phyloP scores from a whole-genome alignment of 805 yeast species.

The Ogataea wickerhamii region DNA sequence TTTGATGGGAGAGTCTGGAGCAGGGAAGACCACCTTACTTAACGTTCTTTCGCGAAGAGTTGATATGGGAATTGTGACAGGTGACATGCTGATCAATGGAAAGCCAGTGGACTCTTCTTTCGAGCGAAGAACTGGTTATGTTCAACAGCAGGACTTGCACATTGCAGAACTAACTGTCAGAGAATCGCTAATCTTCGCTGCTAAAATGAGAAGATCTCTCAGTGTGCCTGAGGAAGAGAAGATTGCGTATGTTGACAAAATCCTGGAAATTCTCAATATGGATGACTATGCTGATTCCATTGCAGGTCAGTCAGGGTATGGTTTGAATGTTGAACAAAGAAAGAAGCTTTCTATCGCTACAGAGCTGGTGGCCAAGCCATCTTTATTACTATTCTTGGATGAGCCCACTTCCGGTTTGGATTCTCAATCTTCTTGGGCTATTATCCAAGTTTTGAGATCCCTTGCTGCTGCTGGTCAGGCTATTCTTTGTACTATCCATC shows the following conservation, averaged over 20 bases:
- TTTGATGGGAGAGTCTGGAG: conserved; percentile 63
- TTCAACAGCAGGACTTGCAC: conserved; percentile 55
- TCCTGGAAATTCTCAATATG: conserved; percentile 40
- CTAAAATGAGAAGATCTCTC: conserved; percentile 44
- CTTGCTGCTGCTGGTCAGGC: conserved; percentile 53
- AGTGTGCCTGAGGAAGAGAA: conserved; percentile 41
- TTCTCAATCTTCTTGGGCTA: conserved; percentile 58
- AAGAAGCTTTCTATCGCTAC: conserved; percentile 54
- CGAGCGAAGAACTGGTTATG: conserved; percentile 53
- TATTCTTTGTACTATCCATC: conserved; percentile 56
- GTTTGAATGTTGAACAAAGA: conserved; percentile 53
- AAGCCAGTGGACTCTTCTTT: conserved; percentile 44
- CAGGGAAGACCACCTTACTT: conserved; percentile 58
- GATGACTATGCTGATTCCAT: conserved; percentile 48
- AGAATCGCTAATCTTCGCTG: conserved; percentile 48
- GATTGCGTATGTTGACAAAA: conserved; percentile 40
- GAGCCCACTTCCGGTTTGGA: conserved; percentile 62
- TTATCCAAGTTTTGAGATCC: conserved; percentile 46
- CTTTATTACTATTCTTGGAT: conserved; percentile 50
- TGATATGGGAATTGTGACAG: conserved; percentile 51
- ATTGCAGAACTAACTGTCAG: conserved; percentile 48
- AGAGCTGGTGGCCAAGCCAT: conserved; percentile 53
- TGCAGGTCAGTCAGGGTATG: conserved; percentile 44
- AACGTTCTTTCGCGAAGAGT: conserved; percentile 51
- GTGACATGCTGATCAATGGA: conserved; percentile 56